These are phyloP conservation scores for Saturnispora zaruensis DNA, from an alignment of 805 yeast species.

Conservation along the genomic window DNA sequence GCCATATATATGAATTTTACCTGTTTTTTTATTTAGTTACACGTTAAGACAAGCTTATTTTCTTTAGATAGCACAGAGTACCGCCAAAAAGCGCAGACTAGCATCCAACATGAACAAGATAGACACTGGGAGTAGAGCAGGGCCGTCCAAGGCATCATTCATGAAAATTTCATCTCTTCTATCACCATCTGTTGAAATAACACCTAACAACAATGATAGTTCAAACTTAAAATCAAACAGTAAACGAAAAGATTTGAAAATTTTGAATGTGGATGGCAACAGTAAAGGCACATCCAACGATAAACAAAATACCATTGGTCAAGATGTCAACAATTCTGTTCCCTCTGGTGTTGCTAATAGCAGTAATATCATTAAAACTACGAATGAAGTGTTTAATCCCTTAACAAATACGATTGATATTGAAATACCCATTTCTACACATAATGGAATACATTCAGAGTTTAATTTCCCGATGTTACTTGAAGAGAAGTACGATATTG, in stretches of 20 bases:
- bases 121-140: not conserved
- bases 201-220: not conserved
- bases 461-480: constrained; percentile 66
- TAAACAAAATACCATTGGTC: not conserved
- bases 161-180: constrained; percentile 1
- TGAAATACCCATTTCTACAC: constrained; percentile 28
- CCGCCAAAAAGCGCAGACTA: not conserved
- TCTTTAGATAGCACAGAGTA: too few species aligned
- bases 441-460: constrained; percentile 53
- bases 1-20: not conserved
- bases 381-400: constrained; percentile 1
- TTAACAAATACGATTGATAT: constrained; percentile 2
- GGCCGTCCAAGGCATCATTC: not conserved
- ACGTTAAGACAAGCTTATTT: not conserved
- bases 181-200: not conserved
- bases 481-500: constrained; percentile 75
- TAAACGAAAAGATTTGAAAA: not conserved
- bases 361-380: not conserved
- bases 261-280: not conserved
- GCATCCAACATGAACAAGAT: not conserved
- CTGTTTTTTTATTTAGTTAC: not conserved
- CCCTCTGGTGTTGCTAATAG: not conserved
- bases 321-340: not conserved
- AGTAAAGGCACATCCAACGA: not conserved
- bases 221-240: not conserved